Evolutionary conservation across 2,329 filamentous ascomycete species (phyloP).

Genomic region (Paecilomyces niveus): DNA sequence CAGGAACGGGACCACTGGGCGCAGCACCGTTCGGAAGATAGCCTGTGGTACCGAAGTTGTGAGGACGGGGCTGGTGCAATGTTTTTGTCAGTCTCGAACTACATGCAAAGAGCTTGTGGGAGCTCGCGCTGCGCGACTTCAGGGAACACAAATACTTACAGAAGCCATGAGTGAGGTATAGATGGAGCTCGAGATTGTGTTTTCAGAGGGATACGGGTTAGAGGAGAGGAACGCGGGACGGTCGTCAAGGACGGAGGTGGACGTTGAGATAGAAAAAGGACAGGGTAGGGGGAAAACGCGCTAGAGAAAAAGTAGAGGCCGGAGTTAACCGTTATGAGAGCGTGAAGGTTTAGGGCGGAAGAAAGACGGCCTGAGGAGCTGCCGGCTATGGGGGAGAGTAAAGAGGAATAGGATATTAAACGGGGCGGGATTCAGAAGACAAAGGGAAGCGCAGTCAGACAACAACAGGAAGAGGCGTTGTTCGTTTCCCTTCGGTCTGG

Average conservation of each 20-base stretch:
- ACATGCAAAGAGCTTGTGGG: not conserved
- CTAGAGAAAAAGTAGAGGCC: not conserved
- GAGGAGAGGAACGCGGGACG: conserved; percentile 5
- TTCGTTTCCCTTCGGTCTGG: not conserved
- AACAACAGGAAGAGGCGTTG: not conserved
- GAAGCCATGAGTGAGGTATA: conserved; percentile 38
- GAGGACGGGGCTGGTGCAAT: conserved; percentile 32
- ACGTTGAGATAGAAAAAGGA: not conserved
- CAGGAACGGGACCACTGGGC: conserved; percentile 35
- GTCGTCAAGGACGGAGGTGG: conserved; percentile 1
- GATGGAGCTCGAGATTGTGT: not conserved
- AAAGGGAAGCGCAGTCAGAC: not conserved
- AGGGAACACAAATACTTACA: conserved; percentile 27
- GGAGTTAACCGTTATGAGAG: not conserved
- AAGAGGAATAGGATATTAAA: not conserved
- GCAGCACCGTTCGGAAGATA: conserved; percentile 41
- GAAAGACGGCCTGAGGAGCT: not conserved
- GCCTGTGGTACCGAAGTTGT: conserved; percentile 37
- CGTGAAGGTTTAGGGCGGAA: conserved; percentile 4
- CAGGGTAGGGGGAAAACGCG: not conserved
- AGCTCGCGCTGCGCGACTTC: not conserved
- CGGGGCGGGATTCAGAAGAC: not conserved
- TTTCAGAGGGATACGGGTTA: not conserved
- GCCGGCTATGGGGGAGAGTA: not conserved
- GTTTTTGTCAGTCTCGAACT: not conserved